Conservation (phyloP, 1,284 basidiomycete species). For the Cutaneotrichosporon curvatum region DNA sequence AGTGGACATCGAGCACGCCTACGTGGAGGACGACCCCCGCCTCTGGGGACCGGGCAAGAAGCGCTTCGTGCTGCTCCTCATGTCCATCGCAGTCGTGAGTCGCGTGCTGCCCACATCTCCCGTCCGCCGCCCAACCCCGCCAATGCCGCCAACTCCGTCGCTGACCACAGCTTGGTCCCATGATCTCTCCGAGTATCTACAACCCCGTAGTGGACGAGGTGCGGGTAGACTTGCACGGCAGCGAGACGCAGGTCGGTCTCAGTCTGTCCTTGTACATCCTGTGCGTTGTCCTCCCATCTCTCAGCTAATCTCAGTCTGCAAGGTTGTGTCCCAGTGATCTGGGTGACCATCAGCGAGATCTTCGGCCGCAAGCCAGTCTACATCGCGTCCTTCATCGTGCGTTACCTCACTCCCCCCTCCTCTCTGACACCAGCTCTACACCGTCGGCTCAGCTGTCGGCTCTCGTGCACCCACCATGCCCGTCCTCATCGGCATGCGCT, state of each 20-base stretch:
- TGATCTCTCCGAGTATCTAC: conserved; percentile 52
- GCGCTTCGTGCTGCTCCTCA: conserved; percentile 37
- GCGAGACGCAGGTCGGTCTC: conserved; percentile 61
- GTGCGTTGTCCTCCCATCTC: conserved; percentile 14
- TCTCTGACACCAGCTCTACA: conserved; percentile 50
- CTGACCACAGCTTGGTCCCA: conserved; percentile 53
- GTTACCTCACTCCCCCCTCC: conserved; percentile 10
- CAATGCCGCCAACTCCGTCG: neutral
- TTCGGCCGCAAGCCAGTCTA: conserved; percentile 72
- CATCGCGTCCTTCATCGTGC: conserved; percentile 51
- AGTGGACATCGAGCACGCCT: conserved; percentile 59
- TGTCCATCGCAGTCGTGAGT: conserved; percentile 36
- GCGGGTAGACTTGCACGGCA: conserved; percentile 58
- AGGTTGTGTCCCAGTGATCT: conserved; percentile 38
- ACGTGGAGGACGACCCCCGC: conserved; percentile 69
- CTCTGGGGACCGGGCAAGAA: conserved; percentile 64
- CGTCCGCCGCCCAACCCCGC: no score
- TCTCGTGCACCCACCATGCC: conserved; percentile 57
- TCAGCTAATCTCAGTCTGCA: conserved; percentile 28
- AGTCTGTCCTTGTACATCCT: conserved; percentile 71
- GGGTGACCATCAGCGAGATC: conserved; percentile 56
- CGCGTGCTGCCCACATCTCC: no score
- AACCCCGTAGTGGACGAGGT: conserved; percentile 56
- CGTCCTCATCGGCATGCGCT: conserved; percentile 57
- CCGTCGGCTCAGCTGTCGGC: conserved; percentile 58